Evolutionary conservation across 441 rosid genomes (phyloP), one percentile per base, ranked within the genome.

Genomic region (Erodium moschatum): DNA sequence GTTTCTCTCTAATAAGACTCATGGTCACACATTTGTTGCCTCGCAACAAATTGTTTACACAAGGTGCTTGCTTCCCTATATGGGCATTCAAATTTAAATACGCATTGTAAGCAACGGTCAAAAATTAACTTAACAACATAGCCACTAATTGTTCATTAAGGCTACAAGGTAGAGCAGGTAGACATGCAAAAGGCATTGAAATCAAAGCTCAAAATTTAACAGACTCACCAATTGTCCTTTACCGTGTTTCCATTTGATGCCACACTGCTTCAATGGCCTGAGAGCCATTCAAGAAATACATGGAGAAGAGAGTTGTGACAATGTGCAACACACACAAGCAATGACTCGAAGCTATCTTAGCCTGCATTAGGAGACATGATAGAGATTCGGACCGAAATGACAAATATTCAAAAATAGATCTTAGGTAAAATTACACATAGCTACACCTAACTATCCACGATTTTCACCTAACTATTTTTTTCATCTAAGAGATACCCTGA

Each of bases 11-110:
- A 12, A 3, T 48, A 48, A 48, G 54, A 48, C 54, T 48, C 54
- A 5, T 48, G 54, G 54, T 48, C 54, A 48, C 54, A 48, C 54
- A 48, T 48, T 48, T 48, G 54, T n/a, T 48, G 54, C 54, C 54
- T 12, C n/a, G 18, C 16, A n/a, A 4, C 16, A 48, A 48, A 48
- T 13, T 12, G 1, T 44, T 44, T 44, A 44, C 50, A 35, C 46
- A 40, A 40, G 46, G 46, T 40, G 46, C 46, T 40, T 40, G 46
- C 46, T 40, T 40, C 12, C n/a, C 54, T 13, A n/a, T 48, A 48
- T 12, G 6, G 0, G 18, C 6, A 48, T 2, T 48, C 16, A 48
- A 48, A 48, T 46, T 46, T 2, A 10, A 5, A n/a, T 20, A n/a
- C 7, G 5, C 13, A 10, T 50, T 13, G 13, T 50, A 3, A 50